Percentiles rank a stretch among this genome's conserved stretches.
These are phyloP conservation scores for Penicillium atrosanguineum DNA, from an alignment of 495 filamentous ascomycete genomes.

Conservation along the genomic window DNA sequence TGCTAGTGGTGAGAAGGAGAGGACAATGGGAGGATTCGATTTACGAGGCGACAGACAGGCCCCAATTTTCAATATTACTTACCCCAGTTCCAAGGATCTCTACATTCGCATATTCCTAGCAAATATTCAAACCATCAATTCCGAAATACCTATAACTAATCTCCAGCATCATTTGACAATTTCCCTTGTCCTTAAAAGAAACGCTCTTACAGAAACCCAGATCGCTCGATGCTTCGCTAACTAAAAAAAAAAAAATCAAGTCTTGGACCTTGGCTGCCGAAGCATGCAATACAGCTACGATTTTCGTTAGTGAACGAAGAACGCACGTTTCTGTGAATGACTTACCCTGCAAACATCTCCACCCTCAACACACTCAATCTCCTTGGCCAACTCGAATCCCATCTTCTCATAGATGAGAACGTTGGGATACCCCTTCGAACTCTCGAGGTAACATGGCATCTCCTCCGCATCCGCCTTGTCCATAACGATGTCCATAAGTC, in stretches of 20 bases:
- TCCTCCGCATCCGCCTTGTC: constrained; percentile 57
- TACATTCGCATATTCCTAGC: too few species aligned
- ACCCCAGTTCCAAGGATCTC: too few species aligned
- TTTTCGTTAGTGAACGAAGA: constrained; percentile 5
- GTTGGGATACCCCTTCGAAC: constrained; percentile 60
- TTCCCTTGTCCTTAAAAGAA: neutral
- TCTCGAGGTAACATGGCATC: constrained; percentile 63
- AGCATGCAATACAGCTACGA: constrained; percentile 29
- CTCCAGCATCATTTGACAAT: neutral
- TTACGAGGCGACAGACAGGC: too few species aligned
- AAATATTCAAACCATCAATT: too few species aligned
- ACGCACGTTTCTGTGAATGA: constrained; percentile 1
- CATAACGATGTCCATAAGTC: constrained; percentile 57
- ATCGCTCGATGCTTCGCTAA: neutral
- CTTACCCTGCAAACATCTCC: constrained; percentile 44
- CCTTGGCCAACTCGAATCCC: constrained; percentile 58
- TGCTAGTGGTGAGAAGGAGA: too few species aligned
- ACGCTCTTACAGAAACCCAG: neutral
- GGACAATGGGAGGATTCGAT: too few species aligned
- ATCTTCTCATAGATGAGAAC: constrained; percentile 63
- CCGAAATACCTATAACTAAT: neutral
- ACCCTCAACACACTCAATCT: constrained; percentile 62
- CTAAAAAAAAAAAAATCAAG: constrained; percentile 2
- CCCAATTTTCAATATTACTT: too few species aligned
- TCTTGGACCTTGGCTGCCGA: constrained; percentile 18